phyloP scores from a whole-genome alignment of 1,284 basidiomycete species.

The Termitomyces sp. region DNA sequence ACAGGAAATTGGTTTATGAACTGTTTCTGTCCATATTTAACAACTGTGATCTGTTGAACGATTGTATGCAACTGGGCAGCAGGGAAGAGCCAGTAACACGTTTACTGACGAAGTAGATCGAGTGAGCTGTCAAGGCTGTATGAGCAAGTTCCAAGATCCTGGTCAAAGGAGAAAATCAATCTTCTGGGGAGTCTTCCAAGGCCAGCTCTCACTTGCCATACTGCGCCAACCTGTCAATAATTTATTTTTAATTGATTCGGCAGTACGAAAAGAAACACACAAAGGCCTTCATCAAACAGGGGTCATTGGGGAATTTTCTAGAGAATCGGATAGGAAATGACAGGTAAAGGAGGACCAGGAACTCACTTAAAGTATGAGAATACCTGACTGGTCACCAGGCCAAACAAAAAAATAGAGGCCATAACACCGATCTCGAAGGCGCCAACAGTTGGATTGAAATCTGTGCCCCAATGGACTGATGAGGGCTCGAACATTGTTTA shows the following conservation, averaged over 20 bases:
- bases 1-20: not conserved
- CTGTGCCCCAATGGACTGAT: not conserved
- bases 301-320: slow-evolving; percentile 3
- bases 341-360: not conserved
- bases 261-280: not conserved
- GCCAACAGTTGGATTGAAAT: slow-evolving; percentile 5
- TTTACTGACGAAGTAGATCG: slow-evolving; percentile 8
- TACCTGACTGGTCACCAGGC: slow-evolving; percentile 11
- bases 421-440: slow-evolving; percentile 13
- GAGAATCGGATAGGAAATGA: not conserved
- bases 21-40: not conserved
- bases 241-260: not conserved
- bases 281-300: slow-evolving; percentile 1
- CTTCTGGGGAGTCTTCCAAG: not conserved
- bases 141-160: slow-evolving; percentile 8
- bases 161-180: not conserved
- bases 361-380: slow-evolving; percentile 10
- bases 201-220: slow-evolving; percentile 3
- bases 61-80: not conserved
- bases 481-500: not conserved
- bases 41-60: not conserved
- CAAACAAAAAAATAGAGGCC: slow-evolving; percentile 12
- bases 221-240: slow-evolving; percentile 2
- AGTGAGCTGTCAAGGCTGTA: slow-evolving; percentile 6
- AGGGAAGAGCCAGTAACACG: not conserved